Percentiles rank a stretch among this genome's conserved stretches.
These are phyloP conservation scores for Carex arenaria DNA, from an alignment of 202 grass and related monocot genomes.

Conservation along the genomic window DNA sequence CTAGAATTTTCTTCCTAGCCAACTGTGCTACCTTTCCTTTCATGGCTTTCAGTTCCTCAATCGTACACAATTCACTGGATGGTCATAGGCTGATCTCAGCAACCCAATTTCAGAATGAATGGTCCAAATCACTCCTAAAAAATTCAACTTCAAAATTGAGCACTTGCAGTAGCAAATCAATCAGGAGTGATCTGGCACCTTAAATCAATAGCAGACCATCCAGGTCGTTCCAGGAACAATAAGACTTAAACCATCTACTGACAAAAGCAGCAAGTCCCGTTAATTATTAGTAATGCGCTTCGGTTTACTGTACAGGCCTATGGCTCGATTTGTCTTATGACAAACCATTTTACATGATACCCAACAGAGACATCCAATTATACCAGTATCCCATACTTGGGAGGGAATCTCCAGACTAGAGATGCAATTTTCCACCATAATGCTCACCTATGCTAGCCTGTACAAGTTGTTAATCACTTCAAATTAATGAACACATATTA, in stretches of 20 bases:
- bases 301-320: background rate
- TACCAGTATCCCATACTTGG: background rate
- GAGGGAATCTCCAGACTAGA: conserved; percentile 19
- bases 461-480: background rate
- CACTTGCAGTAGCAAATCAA: background rate
- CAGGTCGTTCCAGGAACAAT: background rate
- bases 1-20: no score
- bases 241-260: background rate
- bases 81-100: background rate
- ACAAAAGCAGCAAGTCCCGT: background rate
- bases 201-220: background rate
- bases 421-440: conserved; percentile 47
- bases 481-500: conserved; percentile 20
- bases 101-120: background rate
- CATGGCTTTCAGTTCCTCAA: background rate
- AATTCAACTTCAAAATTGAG: background rate
- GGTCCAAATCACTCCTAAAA: background rate
- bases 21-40: no score
- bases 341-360: background rate
- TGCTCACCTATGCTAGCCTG: conserved; percentile 48
- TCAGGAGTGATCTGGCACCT: background rate
- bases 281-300: background rate
- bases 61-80: background rate
- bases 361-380: background rate
- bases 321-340: background rate